Percentiles rank a stretch among this genome's conserved stretches.
Conservation (phyloP, 192 early-diverging fungal genomes). For the Cladochytrium replicatum region DNA sequence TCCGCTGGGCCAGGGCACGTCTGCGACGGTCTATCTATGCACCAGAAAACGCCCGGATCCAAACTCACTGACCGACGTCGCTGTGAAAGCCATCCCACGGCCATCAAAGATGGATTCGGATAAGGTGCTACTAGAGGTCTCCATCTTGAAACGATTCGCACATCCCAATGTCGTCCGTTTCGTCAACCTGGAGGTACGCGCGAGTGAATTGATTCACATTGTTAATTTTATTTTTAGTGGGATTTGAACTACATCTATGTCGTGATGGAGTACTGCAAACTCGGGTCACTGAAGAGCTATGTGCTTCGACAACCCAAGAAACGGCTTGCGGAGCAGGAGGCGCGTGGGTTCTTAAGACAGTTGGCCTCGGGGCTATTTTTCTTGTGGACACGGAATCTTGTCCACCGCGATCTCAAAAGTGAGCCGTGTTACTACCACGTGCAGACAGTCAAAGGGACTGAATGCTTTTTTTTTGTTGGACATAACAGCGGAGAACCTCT, state of each 20-base stretch:
- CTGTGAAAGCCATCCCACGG: constrained; percentile 15
- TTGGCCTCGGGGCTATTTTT: constrained; percentile 12
- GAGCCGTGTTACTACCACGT: not conserved
- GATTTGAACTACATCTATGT: constrained; percentile 11
- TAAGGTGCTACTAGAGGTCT: constrained; percentile 11
- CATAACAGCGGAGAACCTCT: constrained; percentile 11
- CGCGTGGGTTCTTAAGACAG: constrained; percentile 7
- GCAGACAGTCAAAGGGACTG: not conserved
- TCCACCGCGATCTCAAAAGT: constrained; percentile 23
- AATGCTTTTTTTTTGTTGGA: not conserved
- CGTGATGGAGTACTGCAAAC: constrained; percentile 16
- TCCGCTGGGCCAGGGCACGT: constrained; percentile 14
- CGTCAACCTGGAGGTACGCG: constrained; percentile 13
- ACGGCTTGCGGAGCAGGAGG: constrained; percentile 9
- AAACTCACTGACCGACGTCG: not conserved
- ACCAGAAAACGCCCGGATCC: constrained; percentile 1
- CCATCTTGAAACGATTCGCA: constrained; percentile 8
- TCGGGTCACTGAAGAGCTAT: constrained; percentile 9
- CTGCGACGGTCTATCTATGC: constrained; percentile 9
- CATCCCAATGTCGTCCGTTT: constrained; percentile 16
- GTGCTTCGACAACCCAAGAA: not conserved
- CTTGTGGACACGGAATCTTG: constrained; percentile 3
- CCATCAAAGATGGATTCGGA: not conserved
- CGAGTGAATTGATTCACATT: not conserved
- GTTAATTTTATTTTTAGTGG: no score